A percentile compares a stretch with the other conserved stretches of the same genome.
phyloP scores from a whole-genome alignment of 495 filamentous ascomycete genomes.

The Aspergillus diversus region DNA sequence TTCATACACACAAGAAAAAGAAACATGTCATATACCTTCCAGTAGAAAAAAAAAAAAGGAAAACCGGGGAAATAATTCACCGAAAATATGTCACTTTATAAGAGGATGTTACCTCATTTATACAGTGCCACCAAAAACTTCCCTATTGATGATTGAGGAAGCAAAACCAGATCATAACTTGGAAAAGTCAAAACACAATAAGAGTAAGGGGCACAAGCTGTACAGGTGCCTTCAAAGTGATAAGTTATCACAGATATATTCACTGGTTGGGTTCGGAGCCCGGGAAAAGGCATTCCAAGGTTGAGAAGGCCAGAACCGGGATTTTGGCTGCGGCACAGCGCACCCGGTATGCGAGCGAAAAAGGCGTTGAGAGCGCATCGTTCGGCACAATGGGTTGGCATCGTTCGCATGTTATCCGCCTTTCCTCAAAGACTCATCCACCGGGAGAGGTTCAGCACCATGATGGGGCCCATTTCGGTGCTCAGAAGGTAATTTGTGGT shows the following conservation, averaged over 20 bases:
- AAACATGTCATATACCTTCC: slow-evolving; percentile 30
- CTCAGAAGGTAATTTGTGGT: slow-evolving; percentile 39
- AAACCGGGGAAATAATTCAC: slow-evolving; percentile 13
- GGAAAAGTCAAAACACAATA: slow-evolving; percentile 6
- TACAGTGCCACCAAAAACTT: slow-evolving; percentile 23
- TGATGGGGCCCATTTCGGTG: slow-evolving; percentile 30
- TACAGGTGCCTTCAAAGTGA: slow-evolving; percentile 18
- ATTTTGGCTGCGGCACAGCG: background rate
- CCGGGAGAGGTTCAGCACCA: slow-evolving; percentile 46
- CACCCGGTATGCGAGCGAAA: background rate
- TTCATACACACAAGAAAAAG: slow-evolving; percentile 24
- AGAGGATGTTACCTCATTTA: slow-evolving; percentile 29
- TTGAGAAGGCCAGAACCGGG: background rate
- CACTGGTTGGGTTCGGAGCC: background rate
- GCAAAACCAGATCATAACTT: slow-evolving; percentile 13
- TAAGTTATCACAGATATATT: slow-evolving; percentile 3
- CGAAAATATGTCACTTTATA: slow-evolving; percentile 25
- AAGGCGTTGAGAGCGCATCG: background rate
- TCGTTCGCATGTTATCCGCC: slow-evolving; percentile 41
- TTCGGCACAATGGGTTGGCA: background rate
- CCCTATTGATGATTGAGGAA: slow-evolving; percentile 9
- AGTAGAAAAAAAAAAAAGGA: slow-evolving; percentile 28
- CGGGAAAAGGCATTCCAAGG: background rate
- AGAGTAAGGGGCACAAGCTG: slow-evolving; percentile 21
- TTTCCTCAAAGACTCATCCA: slow-evolving; percentile 54